Evolutionary conservation across 2,329 filamentous ascomycete species (phyloP).

Genomic region (Mycosphaerella sp.): DNA sequence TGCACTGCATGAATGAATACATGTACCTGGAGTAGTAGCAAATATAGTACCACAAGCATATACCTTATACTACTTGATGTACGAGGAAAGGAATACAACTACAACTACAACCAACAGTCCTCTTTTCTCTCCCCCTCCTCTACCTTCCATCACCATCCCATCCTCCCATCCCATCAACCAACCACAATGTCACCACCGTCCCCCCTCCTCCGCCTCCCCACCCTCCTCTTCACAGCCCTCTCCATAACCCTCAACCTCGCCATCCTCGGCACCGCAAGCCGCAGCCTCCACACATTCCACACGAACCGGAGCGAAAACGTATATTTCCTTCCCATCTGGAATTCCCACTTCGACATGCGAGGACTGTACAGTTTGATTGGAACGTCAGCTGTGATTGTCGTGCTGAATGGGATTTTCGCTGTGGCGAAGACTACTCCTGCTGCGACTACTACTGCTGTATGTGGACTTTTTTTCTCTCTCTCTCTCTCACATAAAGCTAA

Average conservation of each 20-base stretch:
- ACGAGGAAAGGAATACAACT: too few relatives aligned
- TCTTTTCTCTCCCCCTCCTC: too few relatives aligned
- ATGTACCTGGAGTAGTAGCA: too few relatives aligned
- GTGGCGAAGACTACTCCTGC: constrained; percentile 36
- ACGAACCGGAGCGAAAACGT: constrained; percentile 39
- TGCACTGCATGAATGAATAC: too few relatives aligned
- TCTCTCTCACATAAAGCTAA: too few relatives aligned
- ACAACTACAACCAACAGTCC: too few relatives aligned
- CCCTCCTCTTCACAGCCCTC: constrained; percentile 23
- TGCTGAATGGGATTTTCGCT: constrained; percentile 36
- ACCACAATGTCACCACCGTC: too few relatives aligned
- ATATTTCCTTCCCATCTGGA: constrained; percentile 47
- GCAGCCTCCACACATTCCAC: constrained; percentile 41
- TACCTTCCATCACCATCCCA: constrained; percentile 11
- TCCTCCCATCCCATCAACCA: neutral
- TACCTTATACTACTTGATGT: too few relatives aligned
- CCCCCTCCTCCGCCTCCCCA: constrained; percentile 27
- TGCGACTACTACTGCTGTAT: constrained; percentile 29
- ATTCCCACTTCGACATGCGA: constrained; percentile 42
- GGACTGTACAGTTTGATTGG: constrained; percentile 41
- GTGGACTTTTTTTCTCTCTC: constrained; percentile 9
- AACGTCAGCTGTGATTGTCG: constrained; percentile 34
- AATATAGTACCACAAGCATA: too few relatives aligned
- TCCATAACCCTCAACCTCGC: constrained; percentile 38
- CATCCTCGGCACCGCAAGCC: constrained; percentile 40